phyloP scores from a whole-genome alignment of 2,329 filamentous ascomycete genomes.

The Pestalotiopsis sp. region DNA sequence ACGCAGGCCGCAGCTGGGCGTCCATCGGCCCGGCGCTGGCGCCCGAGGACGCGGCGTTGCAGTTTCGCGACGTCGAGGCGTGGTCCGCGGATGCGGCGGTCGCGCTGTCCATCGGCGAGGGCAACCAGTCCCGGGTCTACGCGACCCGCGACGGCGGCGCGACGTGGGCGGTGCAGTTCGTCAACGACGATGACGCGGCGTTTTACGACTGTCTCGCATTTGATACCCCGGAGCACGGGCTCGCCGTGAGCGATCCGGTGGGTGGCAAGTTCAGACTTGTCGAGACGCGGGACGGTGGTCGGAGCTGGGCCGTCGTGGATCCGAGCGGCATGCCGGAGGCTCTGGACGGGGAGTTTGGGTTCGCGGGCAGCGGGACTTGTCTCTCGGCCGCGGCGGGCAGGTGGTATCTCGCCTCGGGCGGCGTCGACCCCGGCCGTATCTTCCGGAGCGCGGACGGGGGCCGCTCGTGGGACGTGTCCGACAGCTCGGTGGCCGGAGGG shows the following conservation, averaged over 20 bases:
- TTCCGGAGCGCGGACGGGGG: constrained; percentile 30
- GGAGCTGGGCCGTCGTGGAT: constrained; percentile 29
- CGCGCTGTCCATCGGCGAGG: constrained; percentile 39
- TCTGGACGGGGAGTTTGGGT: constrained; percentile 31
- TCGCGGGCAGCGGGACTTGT: constrained; percentile 38
- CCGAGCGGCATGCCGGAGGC: constrained; percentile 28
- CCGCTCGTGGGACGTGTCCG: constrained; percentile 27
- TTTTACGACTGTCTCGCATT: constrained; percentile 40
- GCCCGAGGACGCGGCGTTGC: constrained; percentile 24
- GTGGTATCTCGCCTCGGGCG: constrained; percentile 33
- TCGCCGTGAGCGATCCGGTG: constrained; percentile 37
- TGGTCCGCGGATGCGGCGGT: constrained; percentile 43
- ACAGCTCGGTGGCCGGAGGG: constrained; percentile 29
- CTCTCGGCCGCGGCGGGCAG: constrained; percentile 29
- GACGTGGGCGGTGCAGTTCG: constrained; percentile 31
- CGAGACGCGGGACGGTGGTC: constrained; percentile 33
- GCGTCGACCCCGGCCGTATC: constrained; percentile 30
- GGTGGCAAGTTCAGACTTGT: constrained; percentile 34
- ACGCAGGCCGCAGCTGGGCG: constrained; percentile 33
- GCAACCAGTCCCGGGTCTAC: constrained; percentile 35
- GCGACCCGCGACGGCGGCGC: constrained; percentile 29
- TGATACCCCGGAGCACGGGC: constrained; percentile 24
- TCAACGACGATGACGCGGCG: constrained; percentile 30
- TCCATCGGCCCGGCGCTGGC: constrained; percentile 32
- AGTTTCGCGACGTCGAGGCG: constrained; percentile 40